Conservation (phyloP, 2,329 filamentous ascomycete genomes). For the Monosporascus sp. region DNA sequence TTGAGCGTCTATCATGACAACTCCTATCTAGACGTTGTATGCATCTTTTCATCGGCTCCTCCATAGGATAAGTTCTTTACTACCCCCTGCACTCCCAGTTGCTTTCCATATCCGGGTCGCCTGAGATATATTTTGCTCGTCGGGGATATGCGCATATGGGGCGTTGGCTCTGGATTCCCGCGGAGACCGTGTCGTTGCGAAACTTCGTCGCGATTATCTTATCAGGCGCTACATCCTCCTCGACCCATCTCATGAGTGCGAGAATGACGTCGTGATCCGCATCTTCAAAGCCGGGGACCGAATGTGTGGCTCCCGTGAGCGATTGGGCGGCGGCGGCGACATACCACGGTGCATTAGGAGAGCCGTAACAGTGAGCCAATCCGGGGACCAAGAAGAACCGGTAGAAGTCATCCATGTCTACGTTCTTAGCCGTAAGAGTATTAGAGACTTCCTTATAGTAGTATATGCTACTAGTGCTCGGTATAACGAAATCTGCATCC, state of each 20-base stretch:
- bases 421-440: constrained; percentile 19
- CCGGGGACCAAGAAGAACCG: constrained; percentile 44
- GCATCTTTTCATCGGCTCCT: no score
- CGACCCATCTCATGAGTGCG: constrained; percentile 33
- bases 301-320: constrained; percentile 20
- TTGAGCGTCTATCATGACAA: no score
- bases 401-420: constrained; percentile 41
- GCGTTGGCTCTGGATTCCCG: constrained; percentile 20
- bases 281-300: constrained; percentile 31
- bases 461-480: constrained; percentile 23
- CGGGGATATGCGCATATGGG: constrained; percentile 24
- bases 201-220: constrained; percentile 25
- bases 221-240: constrained; percentile 23
- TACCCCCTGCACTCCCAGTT: constrained; percentile 20
- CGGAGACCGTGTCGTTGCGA: constrained; percentile 15
- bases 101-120: constrained; percentile 14
- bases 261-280: constrained; percentile 30
- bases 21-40: no score
- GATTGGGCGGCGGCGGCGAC: constrained; percentile 25
- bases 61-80: background rate
- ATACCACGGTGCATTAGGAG: constrained; percentile 28
- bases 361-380: constrained; percentile 40
- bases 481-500: constrained; percentile 26
- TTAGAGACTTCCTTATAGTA: constrained; percentile 26
- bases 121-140: constrained; percentile 21